A percentile compares a stretch with the other conserved stretches of the same genome.
Evolutionary conservation across 192 early-diverging fungal genomes (phyloP).

Genomic region (Bifiguratus adelaidae): DNA sequence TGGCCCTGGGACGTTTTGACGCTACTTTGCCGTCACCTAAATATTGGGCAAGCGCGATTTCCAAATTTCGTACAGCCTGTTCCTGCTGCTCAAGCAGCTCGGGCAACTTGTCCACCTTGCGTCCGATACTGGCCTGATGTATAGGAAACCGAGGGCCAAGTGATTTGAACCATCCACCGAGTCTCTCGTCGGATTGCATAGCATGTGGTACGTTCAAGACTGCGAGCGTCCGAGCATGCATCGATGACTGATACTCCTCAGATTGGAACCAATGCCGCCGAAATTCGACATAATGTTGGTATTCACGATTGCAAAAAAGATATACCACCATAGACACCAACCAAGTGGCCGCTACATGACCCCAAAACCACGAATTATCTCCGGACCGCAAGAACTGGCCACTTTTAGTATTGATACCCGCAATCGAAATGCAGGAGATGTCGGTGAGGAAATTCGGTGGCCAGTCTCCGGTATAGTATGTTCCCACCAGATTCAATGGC

Average conservation of each 20-base stretch:
- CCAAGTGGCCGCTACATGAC: slow-evolving; percentile 48
- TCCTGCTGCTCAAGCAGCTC: slow-evolving; percentile 57
- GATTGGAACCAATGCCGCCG: slow-evolving; percentile 47
- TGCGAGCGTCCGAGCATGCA: slow-evolving; percentile 60
- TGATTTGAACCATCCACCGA: slow-evolving; percentile 32
- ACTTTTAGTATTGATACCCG: slow-evolving; percentile 17
- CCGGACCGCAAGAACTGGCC: slow-evolving; percentile 7
- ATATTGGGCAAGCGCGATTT: slow-evolving; percentile 47
- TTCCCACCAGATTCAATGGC: slow-evolving; percentile 49
- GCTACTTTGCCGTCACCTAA: slow-evolving; percentile 24
- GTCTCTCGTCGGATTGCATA: slow-evolving; percentile 41
- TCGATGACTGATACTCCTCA: slow-evolving; percentile 42
- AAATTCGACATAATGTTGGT: slow-evolving; percentile 34
- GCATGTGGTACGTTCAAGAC: slow-evolving; percentile 45
- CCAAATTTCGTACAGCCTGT: slow-evolving; percentile 47
- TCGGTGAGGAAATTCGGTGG: slow-evolving; percentile 20
- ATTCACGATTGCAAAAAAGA: slow-evolving; percentile 36
- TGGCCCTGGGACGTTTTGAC: slow-evolving; percentile 26
- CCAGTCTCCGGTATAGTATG: slow-evolving; percentile 19
- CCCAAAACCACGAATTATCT: slow-evolving; percentile 44
- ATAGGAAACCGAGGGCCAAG: slow-evolving; percentile 28
- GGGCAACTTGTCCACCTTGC: slow-evolving; percentile 51
- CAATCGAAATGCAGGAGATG: no score
- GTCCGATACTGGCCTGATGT: slow-evolving; percentile 50
- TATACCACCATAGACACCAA: slow-evolving; percentile 42